phyloP scores from a whole-genome alignment of 116 monocot genomes.

The Trichopus zeylanicus region DNA sequence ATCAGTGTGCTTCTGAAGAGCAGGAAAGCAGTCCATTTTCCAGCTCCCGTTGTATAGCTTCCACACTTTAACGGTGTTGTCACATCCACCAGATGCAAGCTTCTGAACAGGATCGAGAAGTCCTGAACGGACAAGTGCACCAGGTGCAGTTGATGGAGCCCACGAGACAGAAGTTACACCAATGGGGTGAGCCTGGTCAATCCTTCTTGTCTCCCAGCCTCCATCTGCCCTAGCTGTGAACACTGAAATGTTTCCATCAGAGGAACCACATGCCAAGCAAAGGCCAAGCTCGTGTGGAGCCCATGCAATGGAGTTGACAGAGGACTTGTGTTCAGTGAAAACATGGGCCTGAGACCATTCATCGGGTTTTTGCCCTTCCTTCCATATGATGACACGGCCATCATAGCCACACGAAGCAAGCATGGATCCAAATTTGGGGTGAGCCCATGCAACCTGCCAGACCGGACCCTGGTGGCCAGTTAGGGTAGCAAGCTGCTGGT shows the following conservation, averaged over 20 bases:
- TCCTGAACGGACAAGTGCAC: constrained; percentile 23
- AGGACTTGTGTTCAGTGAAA: constrained; percentile 45
- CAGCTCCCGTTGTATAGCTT: constrained; percentile 29
- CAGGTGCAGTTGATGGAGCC: constrained; percentile 42
- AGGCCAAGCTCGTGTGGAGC: constrained; percentile 46
- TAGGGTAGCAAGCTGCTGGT: constrained; percentile 36
- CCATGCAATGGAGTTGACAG: constrained; percentile 45
- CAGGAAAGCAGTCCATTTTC: constrained; percentile 30
- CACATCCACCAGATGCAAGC: constrained; percentile 44
- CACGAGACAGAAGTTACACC: constrained; percentile 46
- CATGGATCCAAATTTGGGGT: constrained; percentile 35
- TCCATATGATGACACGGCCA: constrained; percentile 46
- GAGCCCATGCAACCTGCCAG: constrained; percentile 47
- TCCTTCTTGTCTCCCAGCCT: constrained; percentile 32
- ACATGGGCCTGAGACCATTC: constrained; percentile 38
- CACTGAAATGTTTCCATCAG: constrained; percentile 41
- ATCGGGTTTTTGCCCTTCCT: constrained; percentile 15
- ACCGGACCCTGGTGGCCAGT: constrained; percentile 37
- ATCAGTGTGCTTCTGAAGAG: constrained; percentile 31
- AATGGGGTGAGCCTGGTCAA: constrained; percentile 43
- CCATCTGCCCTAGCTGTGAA: constrained; percentile 26
- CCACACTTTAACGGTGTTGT: constrained; percentile 40
- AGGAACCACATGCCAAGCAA: constrained; percentile 38
- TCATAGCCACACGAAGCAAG: constrained; percentile 55
- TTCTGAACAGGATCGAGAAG: constrained; percentile 20